phyloP scores from a whole-genome alignment of 2,329 filamentous ascomycete genomes.

The Hypoxylon sp. region DNA sequence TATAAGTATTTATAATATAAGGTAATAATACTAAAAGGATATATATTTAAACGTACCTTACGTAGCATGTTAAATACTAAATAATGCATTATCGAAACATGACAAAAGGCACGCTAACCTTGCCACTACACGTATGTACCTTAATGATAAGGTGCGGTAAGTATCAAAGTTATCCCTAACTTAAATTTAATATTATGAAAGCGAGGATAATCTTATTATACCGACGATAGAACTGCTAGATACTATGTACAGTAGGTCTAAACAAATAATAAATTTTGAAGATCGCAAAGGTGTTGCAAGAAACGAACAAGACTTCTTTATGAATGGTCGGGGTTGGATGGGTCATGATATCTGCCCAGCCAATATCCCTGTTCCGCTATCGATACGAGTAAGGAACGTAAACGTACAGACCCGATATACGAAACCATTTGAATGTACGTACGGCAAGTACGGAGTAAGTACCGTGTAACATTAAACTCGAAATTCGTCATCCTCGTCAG shows the following conservation, averaged over 20 bases:
- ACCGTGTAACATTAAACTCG: conserved; percentile 2
- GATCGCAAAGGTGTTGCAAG: conserved; percentile 28
- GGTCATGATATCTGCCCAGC: conserved; percentile 46
- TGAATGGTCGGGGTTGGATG: conserved; percentile 28
- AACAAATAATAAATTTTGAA: conserved; percentile 28
- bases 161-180: conserved; percentile 15
- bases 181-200: conserved; percentile 15
- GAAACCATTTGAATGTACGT: conserved; percentile 6
- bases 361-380: conserved; percentile 37
- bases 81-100: conserved; percentile 17
- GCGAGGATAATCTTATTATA: conserved; percentile 26
- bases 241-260: conserved; percentile 23
- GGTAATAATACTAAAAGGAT: too few relatives aligned
- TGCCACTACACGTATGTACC: not conserved
- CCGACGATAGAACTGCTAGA: conserved; percentile 25
- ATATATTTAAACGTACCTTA: conserved; percentile 27
- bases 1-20: too few relatives aligned
- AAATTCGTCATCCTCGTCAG: conserved; percentile 44
- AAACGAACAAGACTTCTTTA: conserved; percentile 27
- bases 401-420: not conserved
- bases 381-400: conserved; percentile 26
- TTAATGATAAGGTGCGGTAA: not conserved
- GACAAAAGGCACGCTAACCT: conserved; percentile 14
- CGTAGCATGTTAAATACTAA: not conserved
- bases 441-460: conserved; percentile 5